phyloP scores from a whole-genome alignment of 164 flowering plant species.

The Platanus orientalis region DNA sequence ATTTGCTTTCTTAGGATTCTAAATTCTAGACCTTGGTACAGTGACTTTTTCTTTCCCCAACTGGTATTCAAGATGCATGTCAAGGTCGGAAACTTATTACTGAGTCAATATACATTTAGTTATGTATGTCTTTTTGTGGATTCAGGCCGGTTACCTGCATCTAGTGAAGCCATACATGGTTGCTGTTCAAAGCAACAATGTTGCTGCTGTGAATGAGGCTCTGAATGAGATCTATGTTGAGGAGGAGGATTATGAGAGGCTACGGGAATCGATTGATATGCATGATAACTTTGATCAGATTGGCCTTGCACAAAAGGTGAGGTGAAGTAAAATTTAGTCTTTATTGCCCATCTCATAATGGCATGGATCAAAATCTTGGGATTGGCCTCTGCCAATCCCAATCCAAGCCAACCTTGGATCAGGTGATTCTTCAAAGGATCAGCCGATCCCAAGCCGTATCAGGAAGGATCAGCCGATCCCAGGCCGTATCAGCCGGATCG shows the following conservation, averaged over 20 bases:
- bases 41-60: not conserved
- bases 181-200: constrained; percentile 97
- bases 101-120: not conserved
- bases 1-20: constrained; percentile 1
- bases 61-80: not conserved
- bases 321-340: not conserved
- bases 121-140: constrained; percentile 9
- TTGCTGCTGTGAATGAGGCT: constrained; percentile 95
- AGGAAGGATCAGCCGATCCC: too few species aligned
- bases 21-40: too few species aligned
- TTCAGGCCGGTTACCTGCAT: constrained; percentile 86
- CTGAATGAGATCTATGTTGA: constrained; percentile 83
- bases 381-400: too few species aligned
- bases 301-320: constrained; percentile 98
- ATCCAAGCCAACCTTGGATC: too few species aligned
- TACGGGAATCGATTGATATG: constrained; percentile 91
- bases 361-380: too few species aligned
- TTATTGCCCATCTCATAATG: constrained; percentile 1
- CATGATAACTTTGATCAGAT: constrained; percentile 97
- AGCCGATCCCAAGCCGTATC: too few species aligned
- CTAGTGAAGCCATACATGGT: constrained; percentile 99
- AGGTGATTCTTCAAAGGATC: too few species aligned
- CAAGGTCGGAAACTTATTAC: not conserved
- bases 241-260: constrained; percentile 91
- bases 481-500: too few species aligned